Percentiles rank a stretch among this genome's conserved stretches.
These are phyloP conservation scores for Madurella fahalii DNA, from an alignment of 2,329 filamentous ascomycete genomes.

Conservation along the genomic window DNA sequence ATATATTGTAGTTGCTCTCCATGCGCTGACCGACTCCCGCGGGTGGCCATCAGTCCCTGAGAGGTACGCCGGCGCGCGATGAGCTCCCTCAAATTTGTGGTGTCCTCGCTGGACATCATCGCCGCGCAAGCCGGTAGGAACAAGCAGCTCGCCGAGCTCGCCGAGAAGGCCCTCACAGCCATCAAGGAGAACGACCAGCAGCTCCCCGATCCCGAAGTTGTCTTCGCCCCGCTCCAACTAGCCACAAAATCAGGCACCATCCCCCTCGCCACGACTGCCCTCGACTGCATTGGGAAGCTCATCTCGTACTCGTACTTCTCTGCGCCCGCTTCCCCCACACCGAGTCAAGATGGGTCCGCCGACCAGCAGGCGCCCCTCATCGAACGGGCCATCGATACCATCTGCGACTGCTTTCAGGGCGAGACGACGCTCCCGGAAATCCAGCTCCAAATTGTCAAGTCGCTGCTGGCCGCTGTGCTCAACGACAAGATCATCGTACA, in stretches of 20 bases:
- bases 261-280: slow-evolving; percentile 78
- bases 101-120: slow-evolving; percentile 88
- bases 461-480: slow-evolving; percentile 85
- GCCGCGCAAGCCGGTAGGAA: slow-evolving; percentile 81
- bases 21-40: slow-evolving; percentile 27
- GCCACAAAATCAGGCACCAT: slow-evolving; percentile 85
- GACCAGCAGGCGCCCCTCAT: slow-evolving; percentile 67
- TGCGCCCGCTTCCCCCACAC: slow-evolving; percentile 50
- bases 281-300: slow-evolving; percentile 97
- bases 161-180: slow-evolving; percentile 75
- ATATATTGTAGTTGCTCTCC: slow-evolving; percentile 7
- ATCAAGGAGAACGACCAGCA: slow-evolving; percentile 81
- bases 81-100: slow-evolving; percentile 93
- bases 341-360: slow-evolving; percentile 38
- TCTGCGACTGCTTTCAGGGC: slow-evolving; percentile 98
- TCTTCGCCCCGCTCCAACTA: slow-evolving; percentile 86
- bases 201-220: slow-evolving; percentile 81
- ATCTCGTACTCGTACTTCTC: slow-evolving; percentile 99
- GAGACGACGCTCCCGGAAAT: slow-evolving; percentile 89
- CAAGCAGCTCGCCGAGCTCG: slow-evolving; percentile 76
- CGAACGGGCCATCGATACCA: slow-evolving; percentile 96
- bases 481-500: slow-evolving; percentile 99
- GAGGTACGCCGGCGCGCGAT: slow-evolving; percentile 55
- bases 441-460: slow-evolving; percentile 97
- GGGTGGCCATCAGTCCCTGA: slow-evolving; percentile 39